Conservation (phyloP, 2,329 filamentous ascomycete species). For the Ustilaginoidea virens region DNA sequence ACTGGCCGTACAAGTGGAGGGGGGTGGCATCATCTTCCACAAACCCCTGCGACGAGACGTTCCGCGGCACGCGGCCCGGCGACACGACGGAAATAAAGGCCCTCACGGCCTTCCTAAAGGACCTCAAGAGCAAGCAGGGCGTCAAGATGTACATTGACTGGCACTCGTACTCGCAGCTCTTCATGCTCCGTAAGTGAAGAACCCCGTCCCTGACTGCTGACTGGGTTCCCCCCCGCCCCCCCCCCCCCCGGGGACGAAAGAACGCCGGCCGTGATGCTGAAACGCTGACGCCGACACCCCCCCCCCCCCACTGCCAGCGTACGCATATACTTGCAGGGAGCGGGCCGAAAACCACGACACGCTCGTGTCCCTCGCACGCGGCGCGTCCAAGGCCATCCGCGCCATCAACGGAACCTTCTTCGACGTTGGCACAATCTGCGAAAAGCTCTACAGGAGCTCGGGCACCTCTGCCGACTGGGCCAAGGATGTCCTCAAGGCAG, state of each 20-base stretch:
- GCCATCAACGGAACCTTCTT: slow-evolving; percentile 23
- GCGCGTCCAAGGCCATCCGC: slow-evolving; percentile 33
- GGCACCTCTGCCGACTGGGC: slow-evolving; percentile 31
- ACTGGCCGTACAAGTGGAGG: slow-evolving; percentile 42
- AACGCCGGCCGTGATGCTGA: no score
- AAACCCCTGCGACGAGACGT: slow-evolving; percentile 34
- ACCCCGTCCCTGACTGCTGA: no score
- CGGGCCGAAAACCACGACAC: slow-evolving; percentile 28
- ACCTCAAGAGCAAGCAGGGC: slow-evolving; percentile 23
- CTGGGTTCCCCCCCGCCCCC: no score
- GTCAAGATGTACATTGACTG: slow-evolving; percentile 49
- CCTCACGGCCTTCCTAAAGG: slow-evolving; percentile 22
- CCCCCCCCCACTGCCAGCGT: no score
- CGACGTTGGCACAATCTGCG: slow-evolving; percentile 37
- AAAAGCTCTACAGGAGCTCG: slow-evolving; percentile 43
- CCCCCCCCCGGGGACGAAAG: no score
- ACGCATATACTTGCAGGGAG: slow-evolving; percentile 41
- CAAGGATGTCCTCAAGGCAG: slow-evolving; percentile 24
- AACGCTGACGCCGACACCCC: no score
- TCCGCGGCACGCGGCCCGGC: slow-evolving; percentile 24
- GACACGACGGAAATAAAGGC: slow-evolving; percentile 36
- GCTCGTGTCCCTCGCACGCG: slow-evolving; percentile 31
- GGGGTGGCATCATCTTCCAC: slow-evolving; percentile 32
- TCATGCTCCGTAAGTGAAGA: slow-evolving; percentile 40
- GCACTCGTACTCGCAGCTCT: slow-evolving; percentile 46